A percentile compares a stretch with the other conserved stretches of the same genome.
Conservation (phyloP, 2,329 filamentous ascomycete species). For the Talaromyces rugulosus region DNA sequence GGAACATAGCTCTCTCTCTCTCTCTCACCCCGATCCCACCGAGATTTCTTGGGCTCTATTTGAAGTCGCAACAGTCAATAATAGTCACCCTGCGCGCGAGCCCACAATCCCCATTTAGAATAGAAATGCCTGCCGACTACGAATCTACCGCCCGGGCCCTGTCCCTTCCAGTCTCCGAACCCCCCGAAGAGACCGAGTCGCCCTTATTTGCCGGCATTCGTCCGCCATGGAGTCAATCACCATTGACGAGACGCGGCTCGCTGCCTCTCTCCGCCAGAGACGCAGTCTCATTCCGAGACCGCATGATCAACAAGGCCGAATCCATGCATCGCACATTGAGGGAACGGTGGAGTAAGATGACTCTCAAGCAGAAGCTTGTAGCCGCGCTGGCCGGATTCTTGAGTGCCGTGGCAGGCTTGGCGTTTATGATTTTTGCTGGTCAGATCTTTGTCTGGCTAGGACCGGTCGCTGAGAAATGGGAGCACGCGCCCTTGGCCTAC, state of each 20-base stretch:
- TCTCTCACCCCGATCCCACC: not conserved
- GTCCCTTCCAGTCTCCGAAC: conserved; percentile 44
- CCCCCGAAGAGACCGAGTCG: conserved; percentile 43
- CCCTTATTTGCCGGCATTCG: conserved; percentile 41
- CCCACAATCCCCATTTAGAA: not conserved
- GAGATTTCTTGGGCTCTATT: not conserved
- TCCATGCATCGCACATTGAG: conserved; percentile 28
- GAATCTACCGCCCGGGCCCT: conserved; percentile 50
- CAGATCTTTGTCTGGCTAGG: conserved; percentile 71
- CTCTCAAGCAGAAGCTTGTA: conserved; percentile 57
- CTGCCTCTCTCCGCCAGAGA: conserved; percentile 31
- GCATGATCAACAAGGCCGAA: conserved; percentile 34
- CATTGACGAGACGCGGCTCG: conserved; percentile 37
- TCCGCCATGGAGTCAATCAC: conserved; percentile 51
- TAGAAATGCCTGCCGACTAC: conserved; percentile 46
- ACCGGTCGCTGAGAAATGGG: conserved; percentile 72
- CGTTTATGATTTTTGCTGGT: conserved; percentile 75
- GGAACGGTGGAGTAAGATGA: conserved; percentile 37
- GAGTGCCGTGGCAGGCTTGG: conserved; percentile 54
- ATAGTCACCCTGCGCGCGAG: not conserved
- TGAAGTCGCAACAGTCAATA: not conserved
- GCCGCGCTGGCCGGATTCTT: conserved; percentile 50
- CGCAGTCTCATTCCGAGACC: conserved; percentile 31
- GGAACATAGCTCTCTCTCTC: conserved; percentile 7
- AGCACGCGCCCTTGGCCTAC: conserved; percentile 66